Percentiles rank a stretch among this genome's conserved stretches.
phyloP scores from a whole-genome alignment of 2,329 filamentous ascomycete species.

The Aspergillus ibericus region DNA sequence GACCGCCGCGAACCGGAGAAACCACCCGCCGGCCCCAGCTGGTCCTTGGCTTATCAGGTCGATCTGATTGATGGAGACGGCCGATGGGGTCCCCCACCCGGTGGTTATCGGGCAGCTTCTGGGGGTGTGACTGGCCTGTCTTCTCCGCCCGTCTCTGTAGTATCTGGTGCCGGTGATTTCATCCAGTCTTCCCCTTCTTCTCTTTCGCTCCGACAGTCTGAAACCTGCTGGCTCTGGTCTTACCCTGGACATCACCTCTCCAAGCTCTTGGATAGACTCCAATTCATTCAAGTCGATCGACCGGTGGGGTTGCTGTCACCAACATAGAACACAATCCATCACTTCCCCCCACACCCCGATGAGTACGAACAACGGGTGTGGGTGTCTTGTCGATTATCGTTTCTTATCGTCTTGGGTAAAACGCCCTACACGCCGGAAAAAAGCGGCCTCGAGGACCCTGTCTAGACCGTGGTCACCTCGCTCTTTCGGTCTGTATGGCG shows the following conservation, averaged over 20 bases:
- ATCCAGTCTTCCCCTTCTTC: background rate
- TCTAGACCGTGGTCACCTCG: conserved; percentile 10
- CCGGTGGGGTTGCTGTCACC: background rate
- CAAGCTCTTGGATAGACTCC: background rate
- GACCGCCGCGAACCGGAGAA: conserved; percentile 7
- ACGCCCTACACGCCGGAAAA: conserved; percentile 29
- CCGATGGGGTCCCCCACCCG: conserved; percentile 20
- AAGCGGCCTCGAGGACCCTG: conserved; percentile 14
- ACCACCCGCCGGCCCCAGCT: conserved; percentile 1
- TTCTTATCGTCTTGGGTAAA: conserved; percentile 37
- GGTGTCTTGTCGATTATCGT: conserved; percentile 39
- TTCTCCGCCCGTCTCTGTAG: conserved; percentile 1
- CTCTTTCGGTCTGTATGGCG: conserved; percentile 27
- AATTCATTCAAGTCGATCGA: background rate
- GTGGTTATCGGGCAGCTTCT: background rate
- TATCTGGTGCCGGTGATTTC: background rate
- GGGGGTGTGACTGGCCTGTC: conserved; percentile 5
- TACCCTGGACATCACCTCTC: background rate
- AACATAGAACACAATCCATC: background rate
- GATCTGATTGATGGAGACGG: conserved; percentile 18
- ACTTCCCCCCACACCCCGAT: conserved; percentile 34
- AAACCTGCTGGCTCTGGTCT: background rate
- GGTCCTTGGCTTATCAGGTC: conserved; percentile 12
- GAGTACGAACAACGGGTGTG: conserved; percentile 35
- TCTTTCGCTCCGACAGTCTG: background rate